Evolutionary conservation across 1,139 yeast species (phyloP).

Genomic region (Pneumocystis carinii): DNA sequence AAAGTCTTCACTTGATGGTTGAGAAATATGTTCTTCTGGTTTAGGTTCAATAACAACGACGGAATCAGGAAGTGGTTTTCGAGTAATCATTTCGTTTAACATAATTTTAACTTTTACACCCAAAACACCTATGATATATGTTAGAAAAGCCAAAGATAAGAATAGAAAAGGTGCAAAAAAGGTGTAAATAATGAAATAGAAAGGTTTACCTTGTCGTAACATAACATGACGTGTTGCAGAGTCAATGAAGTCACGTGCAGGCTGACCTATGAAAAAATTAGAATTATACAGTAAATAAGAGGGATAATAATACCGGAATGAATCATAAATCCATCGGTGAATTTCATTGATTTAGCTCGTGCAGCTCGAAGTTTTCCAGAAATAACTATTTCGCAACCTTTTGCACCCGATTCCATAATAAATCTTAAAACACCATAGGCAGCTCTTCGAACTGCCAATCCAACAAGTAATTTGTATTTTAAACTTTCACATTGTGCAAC

Average conservation of each 20-base stretch:
- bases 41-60: conserved; percentile 92
- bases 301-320: conserved; percentile 32
- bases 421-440: conserved; percentile 99
- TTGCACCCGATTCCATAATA: conserved; percentile 99
- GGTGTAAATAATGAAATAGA: neutral
- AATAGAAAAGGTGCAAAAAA: too few relatives aligned
- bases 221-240: conserved; percentile 98
- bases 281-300: neutral
- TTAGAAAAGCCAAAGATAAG: too few relatives aligned
- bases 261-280: conserved; percentile 70
- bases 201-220: conserved; percentile 65
- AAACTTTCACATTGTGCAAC: conserved; percentile 99
- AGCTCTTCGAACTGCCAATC: conserved; percentile 99
- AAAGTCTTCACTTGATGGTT: conserved; percentile 37
- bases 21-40: conserved; percentile 81
- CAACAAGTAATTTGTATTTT: conserved; percentile 94
- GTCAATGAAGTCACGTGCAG: conserved; percentile 97
- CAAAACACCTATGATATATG: conserved; percentile 46
- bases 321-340: conserved; percentile 99
- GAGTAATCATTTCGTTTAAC: conserved; percentile 72
- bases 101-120: conserved; percentile 99
- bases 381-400: conserved; percentile 99
- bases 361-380: conserved; percentile 99
- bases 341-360: conserved; percentile 99
- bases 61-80: conserved; percentile 78